Evolutionary conservation across 148 eudicot species (phyloP).

Genomic region (Rhododendron ovatum): DNA sequence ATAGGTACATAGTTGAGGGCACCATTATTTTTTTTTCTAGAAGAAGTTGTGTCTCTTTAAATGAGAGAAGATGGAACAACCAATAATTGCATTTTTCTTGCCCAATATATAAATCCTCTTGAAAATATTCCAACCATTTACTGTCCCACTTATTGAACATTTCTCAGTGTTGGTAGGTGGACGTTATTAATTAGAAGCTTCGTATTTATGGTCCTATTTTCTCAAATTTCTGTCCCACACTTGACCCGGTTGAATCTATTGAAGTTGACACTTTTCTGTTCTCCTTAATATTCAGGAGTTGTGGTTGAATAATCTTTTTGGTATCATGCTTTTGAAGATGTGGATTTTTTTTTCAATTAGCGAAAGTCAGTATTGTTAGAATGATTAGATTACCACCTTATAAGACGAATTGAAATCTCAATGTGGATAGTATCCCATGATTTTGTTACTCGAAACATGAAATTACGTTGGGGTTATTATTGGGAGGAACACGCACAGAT

Average conservation of each 20-base stretch:
- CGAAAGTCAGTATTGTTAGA: too few species aligned
- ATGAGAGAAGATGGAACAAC: neutral
- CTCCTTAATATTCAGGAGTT: neutral
- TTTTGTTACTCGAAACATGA: neutral
- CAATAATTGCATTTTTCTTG: neutral
- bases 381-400: too few species aligned
- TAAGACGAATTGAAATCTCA: too few species aligned
- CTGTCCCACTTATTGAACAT: constrained; percentile 1
- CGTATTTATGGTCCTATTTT: neutral
- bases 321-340: neutral
- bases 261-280: neutral
- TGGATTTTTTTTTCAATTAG: too few species aligned
- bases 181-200: neutral
- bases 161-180: neutral
- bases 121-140: neutral
- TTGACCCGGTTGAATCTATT: neutral
- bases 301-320: neutral
- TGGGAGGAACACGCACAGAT: neutral
- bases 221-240: neutral
- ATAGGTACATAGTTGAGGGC: neutral
- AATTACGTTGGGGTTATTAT: neutral
- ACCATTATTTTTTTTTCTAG: neutral
- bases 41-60: neutral
- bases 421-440: neutral
- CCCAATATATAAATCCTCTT: neutral